Evolutionary conservation across 2,329 filamentous ascomycete genomes (phyloP).

Genomic region (Rachicladosporium sp.): DNA sequence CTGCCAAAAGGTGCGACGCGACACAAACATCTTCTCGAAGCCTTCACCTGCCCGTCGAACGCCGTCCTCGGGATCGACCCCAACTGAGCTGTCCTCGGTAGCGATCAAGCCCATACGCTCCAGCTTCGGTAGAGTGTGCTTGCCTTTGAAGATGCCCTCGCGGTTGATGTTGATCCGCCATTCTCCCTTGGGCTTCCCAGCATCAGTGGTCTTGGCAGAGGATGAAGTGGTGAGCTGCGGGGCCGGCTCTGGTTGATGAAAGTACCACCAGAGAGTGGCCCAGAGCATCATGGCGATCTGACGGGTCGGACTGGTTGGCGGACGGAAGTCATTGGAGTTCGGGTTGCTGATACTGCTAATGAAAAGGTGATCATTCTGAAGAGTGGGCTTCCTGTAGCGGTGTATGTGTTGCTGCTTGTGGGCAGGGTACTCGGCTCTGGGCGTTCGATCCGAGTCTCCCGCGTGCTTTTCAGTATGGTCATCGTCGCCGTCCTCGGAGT

Average conservation of each 20-base stretch:
- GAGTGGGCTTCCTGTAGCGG: conserved; percentile 61
- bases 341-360: conserved; percentile 87
- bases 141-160: conserved; percentile 77
- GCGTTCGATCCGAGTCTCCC: conserved; percentile 4
- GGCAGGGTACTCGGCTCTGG: conserved; percentile 17
- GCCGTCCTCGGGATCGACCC: conserved; percentile 44
- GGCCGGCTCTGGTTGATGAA: conserved; percentile 69
- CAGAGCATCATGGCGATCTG: conserved; percentile 96
- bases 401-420: conserved; percentile 36
- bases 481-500: conserved; percentile 47
- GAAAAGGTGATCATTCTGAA: conserved; percentile 70
- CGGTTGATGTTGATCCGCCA: conserved; percentile 77
- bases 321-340: conserved; percentile 65
- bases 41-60: conserved; percentile 39
- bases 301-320: conserved; percentile 66
- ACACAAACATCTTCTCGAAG: conserved; percentile 75
- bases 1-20: conserved; percentile 79
- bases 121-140: conserved; percentile 75
- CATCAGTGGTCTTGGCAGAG: conserved; percentile 50
- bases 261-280: conserved; percentile 94
- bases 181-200: conserved; percentile 66
- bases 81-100: conserved; percentile 63
- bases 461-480: conserved; percentile 7
- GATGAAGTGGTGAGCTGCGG: conserved; percentile 50
- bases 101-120: conserved; percentile 84